Evolutionary conservation across 441 rosid species (phyloP).

Genomic region (Populus hybrid): DNA sequence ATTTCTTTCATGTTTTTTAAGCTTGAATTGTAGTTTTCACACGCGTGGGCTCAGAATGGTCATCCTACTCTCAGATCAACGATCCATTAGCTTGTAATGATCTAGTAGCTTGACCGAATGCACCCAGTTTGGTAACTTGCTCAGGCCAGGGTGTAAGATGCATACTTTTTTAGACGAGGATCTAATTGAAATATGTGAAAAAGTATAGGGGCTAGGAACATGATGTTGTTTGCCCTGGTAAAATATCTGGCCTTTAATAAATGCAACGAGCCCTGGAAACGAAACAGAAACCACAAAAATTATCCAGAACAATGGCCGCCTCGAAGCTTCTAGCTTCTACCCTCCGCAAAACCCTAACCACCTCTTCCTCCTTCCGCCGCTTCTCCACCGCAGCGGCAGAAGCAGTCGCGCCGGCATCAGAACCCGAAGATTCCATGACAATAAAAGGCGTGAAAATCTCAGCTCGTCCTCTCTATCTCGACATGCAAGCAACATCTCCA

Average conservation of each 20-base stretch:
- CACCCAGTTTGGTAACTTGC: not conserved
- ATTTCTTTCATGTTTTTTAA: no score
- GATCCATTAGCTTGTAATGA: not conserved
- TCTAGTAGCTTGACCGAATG: not conserved
- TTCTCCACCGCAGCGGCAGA: slow-evolving; percentile 33
- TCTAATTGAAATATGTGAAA: not conserved
- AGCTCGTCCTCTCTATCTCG: slow-evolving; percentile 82
- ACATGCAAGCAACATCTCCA: slow-evolving; percentile 90
- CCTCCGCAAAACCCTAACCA: slow-evolving; percentile 33
- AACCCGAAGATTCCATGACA: slow-evolving; percentile 39
- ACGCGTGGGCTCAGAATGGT: not conserved
- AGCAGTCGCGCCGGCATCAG: slow-evolving; percentile 24
- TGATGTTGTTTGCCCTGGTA: not conserved
- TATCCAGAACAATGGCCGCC: slow-evolving; percentile 34
- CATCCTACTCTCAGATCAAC: not conserved
- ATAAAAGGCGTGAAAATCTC: slow-evolving; percentile 81
- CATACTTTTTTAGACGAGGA: no score
- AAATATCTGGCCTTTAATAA: not conserved
- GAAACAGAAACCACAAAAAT: not conserved
- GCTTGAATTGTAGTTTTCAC: no score
- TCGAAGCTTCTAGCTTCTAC: slow-evolving; percentile 44
- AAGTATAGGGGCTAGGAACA: not conserved
- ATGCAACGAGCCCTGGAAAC: no score
- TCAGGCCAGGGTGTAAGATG: not conserved
- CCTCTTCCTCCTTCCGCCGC: slow-evolving; percentile 18